Evolutionary conservation across 2,329 filamentous ascomycete genomes (phyloP).

Genomic region (Botrytis cinerea): DNA sequence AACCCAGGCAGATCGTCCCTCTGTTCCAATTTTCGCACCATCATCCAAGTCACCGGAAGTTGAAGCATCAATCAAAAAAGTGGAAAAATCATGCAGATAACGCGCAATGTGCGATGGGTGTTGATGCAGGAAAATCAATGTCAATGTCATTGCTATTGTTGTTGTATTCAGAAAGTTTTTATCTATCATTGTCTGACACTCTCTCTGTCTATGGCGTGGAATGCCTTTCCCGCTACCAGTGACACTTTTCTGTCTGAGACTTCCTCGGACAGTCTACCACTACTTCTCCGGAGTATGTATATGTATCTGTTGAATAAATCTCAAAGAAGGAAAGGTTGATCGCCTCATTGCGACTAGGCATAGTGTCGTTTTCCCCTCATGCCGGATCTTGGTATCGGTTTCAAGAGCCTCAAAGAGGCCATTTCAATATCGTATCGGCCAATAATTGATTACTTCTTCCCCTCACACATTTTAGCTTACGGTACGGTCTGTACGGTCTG

Average conservation of each 20-base stretch:
- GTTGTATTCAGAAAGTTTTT: background rate
- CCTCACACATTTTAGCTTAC: background rate
- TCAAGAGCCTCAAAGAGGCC: background rate
- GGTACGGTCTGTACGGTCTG: background rate
- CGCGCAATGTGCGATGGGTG: background rate
- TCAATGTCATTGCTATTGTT: too few species aligned
- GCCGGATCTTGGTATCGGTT: background rate
- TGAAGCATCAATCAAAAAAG: constrained; percentile 1
- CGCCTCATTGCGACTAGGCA: background rate
- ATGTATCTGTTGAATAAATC: background rate
- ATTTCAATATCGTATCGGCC: background rate
- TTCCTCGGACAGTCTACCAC: background rate
- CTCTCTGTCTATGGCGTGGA: background rate
- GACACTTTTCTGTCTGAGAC: background rate
- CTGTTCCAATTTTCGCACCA: background rate
- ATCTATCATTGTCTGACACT: background rate
- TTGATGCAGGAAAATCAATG: background rate
- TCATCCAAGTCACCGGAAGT: background rate
- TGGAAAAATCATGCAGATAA: constrained; percentile 8
- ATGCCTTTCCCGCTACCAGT: background rate
- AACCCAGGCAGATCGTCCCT: too few species aligned
- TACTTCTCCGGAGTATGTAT: background rate
- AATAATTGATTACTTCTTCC: background rate
- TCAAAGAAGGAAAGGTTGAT: background rate
- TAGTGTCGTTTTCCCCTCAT: background rate